Percentiles rank a stretch among this genome's conserved stretches.
phyloP scores from a whole-genome alignment of 768 basidiomycete species.

The Tephrocybe sp. region DNA sequence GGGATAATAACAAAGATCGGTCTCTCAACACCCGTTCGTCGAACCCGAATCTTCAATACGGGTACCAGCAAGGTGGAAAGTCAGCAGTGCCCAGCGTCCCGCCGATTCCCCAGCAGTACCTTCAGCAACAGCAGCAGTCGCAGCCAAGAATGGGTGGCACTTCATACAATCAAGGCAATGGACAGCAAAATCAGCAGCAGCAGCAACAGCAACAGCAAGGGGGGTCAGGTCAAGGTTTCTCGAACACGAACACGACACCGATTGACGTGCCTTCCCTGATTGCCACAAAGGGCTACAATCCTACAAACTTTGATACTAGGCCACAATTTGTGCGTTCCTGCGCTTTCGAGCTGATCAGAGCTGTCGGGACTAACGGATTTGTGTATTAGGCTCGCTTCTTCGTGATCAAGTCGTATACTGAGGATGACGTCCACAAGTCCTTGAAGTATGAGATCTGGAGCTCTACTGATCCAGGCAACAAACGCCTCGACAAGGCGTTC shows the following conservation, averaged over 20 bases:
- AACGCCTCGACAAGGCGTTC: conserved; percentile 95
- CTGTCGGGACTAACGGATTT: background rate
- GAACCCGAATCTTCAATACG: conserved; percentile 67
- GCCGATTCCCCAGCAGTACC: conserved; percentile 68
- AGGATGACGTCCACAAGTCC: conserved; percentile 98
- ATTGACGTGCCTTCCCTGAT: conserved; percentile 86
- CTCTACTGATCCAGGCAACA: conserved; percentile 95
- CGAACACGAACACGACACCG: conserved; percentile 64
- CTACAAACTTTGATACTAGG: conserved; percentile 74
- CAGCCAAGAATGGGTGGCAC: conserved; percentile 34
- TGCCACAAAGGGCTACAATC: conserved; percentile 89
- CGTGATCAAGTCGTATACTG: conserved; percentile 98
- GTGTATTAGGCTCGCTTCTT: conserved; percentile 85
- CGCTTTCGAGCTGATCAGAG: conserved; percentile 5
- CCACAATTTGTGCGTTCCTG: conserved; percentile 65
- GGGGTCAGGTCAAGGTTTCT: conserved; percentile 37
- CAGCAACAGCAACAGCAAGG: conserved; percentile 19
- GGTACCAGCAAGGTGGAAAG: conserved; percentile 49
- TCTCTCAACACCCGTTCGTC: conserved; percentile 54
- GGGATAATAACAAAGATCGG: conserved; percentile 72
- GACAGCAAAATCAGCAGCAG: conserved; percentile 12
- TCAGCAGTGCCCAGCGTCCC: conserved; percentile 62
- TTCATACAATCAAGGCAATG: conserved; percentile 31
- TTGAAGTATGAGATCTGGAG: conserved; percentile 98
- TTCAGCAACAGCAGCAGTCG: conserved; percentile 51